Base-by-base conservation (phyloP, 2,329 filamentous ascomycete genomes). In the Monosporascus ibericus region DNA sequence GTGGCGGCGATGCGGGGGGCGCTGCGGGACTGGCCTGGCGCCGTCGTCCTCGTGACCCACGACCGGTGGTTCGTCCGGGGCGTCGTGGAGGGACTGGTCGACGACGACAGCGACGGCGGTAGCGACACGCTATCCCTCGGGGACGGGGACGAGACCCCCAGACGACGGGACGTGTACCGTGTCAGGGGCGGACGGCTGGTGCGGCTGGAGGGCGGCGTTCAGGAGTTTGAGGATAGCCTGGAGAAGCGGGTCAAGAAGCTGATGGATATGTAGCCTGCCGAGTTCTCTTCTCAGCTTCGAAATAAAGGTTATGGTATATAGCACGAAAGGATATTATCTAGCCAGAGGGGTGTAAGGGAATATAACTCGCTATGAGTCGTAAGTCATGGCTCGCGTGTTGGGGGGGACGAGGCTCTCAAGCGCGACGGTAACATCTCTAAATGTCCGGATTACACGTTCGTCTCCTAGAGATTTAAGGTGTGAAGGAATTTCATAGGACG, bases 11-110 rank as follows among this genome's bases (percentile, higher is more conserved):
- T 95, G 51, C 77, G 86, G 1, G 76, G 80, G 24, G 86, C 86
- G 2, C 67, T 95, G 56, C 76, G 78, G 15, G 71, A 71, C 3
- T 95, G 87, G 77, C 79, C 84, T 51, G 90, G 90, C 0, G 89
- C 88, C 0, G 78, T 94, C 4, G 70, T 95, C 39, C 71, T 94
- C 5, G 85, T 94, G 5, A 90, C 84, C 37, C 90, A 95, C 72
- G 90, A 95, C 66, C 77, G 90, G 34, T 95, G 88, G 77, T 86
- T 95, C 61, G 79, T 94, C 71, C 79, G 85, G 46, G 84, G 83
- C 2, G 87, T 87, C 0, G 76, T 94, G 1, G 86, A 90, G 64
- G 85, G 85, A 1, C 68, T 79, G 47, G 61, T 59, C n/a, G 68
- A 71, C 44, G 68, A 71, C 15, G 72, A 70, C 2, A 69, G 65